A percentile compares a stretch with the other conserved stretches of the same genome.
phyloP scores from a whole-genome alignment of 2,329 filamentous ascomycete genomes.

The Apiospora hydei region DNA sequence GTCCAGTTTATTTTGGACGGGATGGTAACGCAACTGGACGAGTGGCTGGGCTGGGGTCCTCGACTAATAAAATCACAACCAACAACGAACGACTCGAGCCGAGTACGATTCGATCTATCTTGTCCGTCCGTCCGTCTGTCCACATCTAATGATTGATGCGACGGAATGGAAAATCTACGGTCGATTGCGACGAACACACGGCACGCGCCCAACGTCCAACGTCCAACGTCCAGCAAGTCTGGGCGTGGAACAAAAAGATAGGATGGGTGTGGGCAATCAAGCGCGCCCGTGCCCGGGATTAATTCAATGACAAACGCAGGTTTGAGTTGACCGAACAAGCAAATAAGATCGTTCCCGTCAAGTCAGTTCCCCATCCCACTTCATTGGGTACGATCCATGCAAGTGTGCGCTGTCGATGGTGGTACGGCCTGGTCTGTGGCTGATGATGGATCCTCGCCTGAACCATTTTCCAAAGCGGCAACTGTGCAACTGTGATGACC shows the following conservation, averaged over 20 bases:
- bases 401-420: slow-evolving; percentile 20
- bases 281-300: neutral
- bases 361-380: neutral
- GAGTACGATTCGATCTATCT: neutral
- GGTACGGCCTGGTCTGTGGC: neutral
- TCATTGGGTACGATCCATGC: slow-evolving; percentile 18
- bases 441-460: neutral
- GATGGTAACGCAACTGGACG: neutral
- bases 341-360: slow-evolving; percentile 19
- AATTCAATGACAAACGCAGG: neutral
- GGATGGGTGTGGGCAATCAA: slow-evolving; percentile 10
- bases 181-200: neutral
- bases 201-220: neutral
- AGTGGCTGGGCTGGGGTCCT: neutral
- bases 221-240: neutral
- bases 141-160: neutral
- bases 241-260: neutral
- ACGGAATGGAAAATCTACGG: neutral
- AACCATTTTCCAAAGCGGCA: neutral
- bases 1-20: neutral
- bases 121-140: neutral
- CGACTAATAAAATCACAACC: neutral
- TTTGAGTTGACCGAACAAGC: neutral
- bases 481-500: slow-evolving; percentile 10
- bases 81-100: slow-evolving; percentile 6